Percentiles rank a stretch among this genome's conserved stretches.
Evolutionary conservation across 2,329 filamentous ascomycete species (phyloP).

Genomic region (Monosporascus sp.): DNA sequence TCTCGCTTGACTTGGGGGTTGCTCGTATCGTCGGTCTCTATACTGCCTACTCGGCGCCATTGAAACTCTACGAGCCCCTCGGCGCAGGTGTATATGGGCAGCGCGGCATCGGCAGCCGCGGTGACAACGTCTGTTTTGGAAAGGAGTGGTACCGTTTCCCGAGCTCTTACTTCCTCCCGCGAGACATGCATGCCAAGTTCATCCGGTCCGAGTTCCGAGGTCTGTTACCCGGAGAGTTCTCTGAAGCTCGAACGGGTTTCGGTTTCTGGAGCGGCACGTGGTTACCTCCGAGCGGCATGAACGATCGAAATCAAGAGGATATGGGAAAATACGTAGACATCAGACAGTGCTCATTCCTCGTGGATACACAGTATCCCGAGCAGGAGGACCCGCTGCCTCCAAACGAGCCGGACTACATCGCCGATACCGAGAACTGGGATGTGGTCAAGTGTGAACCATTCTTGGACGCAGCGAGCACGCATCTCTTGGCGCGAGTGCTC

Average conservation of each 20-base stretch:
- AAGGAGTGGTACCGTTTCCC: constrained; percentile 99
- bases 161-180: constrained; percentile 83
- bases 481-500: constrained; percentile 67
- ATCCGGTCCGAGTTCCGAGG: constrained; percentile 86
- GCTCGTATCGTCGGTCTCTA: constrained; percentile 72
- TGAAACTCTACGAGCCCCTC: constrained; percentile 65
- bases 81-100: constrained; percentile 45
- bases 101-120: constrained; percentile 47
- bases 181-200: constrained; percentile 81
- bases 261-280: constrained; percentile 81
- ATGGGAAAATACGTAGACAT: constrained; percentile 78
- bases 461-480: constrained; percentile 72
- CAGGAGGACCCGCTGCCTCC: constrained; percentile 46
- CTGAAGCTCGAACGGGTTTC: constrained; percentile 63
- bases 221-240: constrained; percentile 85
- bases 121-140: constrained; percentile 76
- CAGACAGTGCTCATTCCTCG: constrained; percentile 71
- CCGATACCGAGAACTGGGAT: constrained; percentile 73
- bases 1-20: constrained; percentile 61
- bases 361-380: constrained; percentile 77
- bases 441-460: constrained; percentile 70
- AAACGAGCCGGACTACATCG: constrained; percentile 75
- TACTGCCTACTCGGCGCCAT: constrained; percentile 76
- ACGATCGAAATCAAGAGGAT: constrained; percentile 87
- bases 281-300: constrained; percentile 77